Evolutionary conservation across 2,329 filamentous ascomycete genomes (phyloP).

Genomic region (Diaporthe vaccinii): DNA sequence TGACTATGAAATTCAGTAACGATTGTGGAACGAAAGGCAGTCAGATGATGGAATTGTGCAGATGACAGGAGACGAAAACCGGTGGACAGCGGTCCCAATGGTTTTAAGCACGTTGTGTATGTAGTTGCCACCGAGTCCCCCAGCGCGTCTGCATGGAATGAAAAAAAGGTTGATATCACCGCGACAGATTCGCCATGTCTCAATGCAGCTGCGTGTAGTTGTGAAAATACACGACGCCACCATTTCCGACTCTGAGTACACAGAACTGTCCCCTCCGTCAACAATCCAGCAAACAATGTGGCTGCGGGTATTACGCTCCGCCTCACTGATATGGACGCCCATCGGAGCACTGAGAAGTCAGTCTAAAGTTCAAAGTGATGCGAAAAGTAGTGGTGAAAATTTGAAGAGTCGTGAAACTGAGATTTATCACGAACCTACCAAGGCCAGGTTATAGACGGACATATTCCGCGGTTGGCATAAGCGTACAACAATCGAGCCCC

Average conservation of each 20-base stretch:
- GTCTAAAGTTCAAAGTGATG: background rate
- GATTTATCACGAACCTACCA: background rate
- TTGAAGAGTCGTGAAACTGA: background rate
- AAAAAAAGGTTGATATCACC: background rate
- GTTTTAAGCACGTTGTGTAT: conserved; percentile 1
- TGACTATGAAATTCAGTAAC: background rate
- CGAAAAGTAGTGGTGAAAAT: too few species aligned
- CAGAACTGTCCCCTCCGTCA: background rate
- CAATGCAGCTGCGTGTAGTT: background rate
- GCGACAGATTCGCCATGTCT: conserved; percentile 4
- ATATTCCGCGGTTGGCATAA: background rate
- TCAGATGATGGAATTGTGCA: background rate
- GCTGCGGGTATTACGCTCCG: background rate
- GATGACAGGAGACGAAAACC: background rate
- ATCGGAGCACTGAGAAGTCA: too few species aligned
- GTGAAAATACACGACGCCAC: conserved; percentile 1
- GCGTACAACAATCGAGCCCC: background rate
- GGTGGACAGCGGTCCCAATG: background rate
- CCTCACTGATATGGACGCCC: background rate
- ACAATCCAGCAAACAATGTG: background rate
- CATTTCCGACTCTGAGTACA: background rate
- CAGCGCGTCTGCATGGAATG: conserved; percentile 5
- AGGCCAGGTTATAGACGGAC: background rate
- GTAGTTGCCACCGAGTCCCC: background rate
- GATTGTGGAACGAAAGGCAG: background rate